A percentile compares a stretch with the other conserved stretches of the same genome.
phyloP scores from a whole-genome alignment of 352 stramenopile genomes.

The Phytophthora crassamura region DNA sequence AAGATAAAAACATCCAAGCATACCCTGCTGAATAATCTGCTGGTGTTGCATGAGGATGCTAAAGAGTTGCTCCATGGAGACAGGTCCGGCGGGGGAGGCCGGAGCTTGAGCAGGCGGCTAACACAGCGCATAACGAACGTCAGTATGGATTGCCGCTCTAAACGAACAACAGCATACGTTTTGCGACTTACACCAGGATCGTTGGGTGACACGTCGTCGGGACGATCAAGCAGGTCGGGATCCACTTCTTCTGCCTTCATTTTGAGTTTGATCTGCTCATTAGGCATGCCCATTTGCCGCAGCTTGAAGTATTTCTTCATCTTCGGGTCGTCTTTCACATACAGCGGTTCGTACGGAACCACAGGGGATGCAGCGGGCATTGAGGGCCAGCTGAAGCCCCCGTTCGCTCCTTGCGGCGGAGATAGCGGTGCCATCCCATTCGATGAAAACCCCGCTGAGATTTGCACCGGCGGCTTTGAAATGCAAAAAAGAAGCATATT shows the following conservation, averaged over 20 bases:
- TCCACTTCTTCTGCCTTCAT: slow-evolving; percentile 79
- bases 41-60: slow-evolving; percentile 91
- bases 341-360: slow-evolving; percentile 67
- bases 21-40: slow-evolving; percentile 88
- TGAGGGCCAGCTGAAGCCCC: slow-evolving; percentile 36
- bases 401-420: slow-evolving; percentile 19
- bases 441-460: slow-evolving; percentile 19
- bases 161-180: neutral
- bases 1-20: neutral
- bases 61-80: slow-evolving; percentile 90
- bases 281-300: slow-evolving; percentile 80
- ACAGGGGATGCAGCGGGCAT: slow-evolving; percentile 30
- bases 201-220: slow-evolving; percentile 81
- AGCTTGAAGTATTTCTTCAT: slow-evolving; percentile 89
- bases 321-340: slow-evolving; percentile 78
- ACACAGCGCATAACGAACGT: slow-evolving; percentile 3
- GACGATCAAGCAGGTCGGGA: slow-evolving; percentile 65
- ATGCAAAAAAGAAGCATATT: slow-evolving; percentile 1
- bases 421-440: slow-evolving; percentile 27
- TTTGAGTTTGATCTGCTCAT: slow-evolving; percentile 85
- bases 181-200: slow-evolving; percentile 67
- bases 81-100: slow-evolving; percentile 37
- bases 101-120: slow-evolving; percentile 47
- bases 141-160: neutral
- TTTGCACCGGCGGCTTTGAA: slow-evolving; percentile 39